Conservation (phyloP, 495 filamentous ascomycete species). For the Xylaria curta region DNA sequence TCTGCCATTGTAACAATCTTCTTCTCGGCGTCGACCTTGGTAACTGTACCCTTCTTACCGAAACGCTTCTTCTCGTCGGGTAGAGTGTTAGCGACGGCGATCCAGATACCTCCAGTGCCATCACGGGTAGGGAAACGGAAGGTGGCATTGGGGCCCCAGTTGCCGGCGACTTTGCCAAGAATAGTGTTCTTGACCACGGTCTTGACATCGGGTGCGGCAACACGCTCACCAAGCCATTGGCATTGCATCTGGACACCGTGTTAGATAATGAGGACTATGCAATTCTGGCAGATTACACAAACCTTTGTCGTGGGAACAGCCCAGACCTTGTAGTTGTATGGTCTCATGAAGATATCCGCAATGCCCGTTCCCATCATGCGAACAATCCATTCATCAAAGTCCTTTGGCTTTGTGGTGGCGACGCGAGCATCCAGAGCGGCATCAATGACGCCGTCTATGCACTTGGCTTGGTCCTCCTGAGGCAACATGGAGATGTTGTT, state of each 20-base stretch:
- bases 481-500: slow-evolving; percentile 99
- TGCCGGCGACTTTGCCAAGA: slow-evolving; percentile 92
- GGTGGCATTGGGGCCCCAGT: slow-evolving; percentile 97
- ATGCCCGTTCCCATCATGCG: slow-evolving; percentile 89
- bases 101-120: slow-evolving; percentile 99
- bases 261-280: slow-evolving; percentile 5
- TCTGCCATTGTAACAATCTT: slow-evolving; percentile 84
- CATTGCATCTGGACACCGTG: slow-evolving; percentile 87
- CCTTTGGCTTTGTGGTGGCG: slow-evolving; percentile 85
- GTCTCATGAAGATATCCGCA: slow-evolving; percentile 97
- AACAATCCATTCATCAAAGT: slow-evolving; percentile 99
- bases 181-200: slow-evolving; percentile 92
- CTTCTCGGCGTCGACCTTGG: slow-evolving; percentile 80
- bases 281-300: slow-evolving; percentile 34
- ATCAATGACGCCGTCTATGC: slow-evolving; percentile 97
- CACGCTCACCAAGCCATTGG: slow-evolving; percentile 97
- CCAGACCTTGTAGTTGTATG: slow-evolving; percentile 99
- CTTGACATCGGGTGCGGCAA: slow-evolving; percentile 97
- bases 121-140: slow-evolving; percentile 98
- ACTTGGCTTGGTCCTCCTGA: slow-evolving; percentile 94
- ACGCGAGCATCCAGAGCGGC: slow-evolving; percentile 86
- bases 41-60: slow-evolving; percentile 83
- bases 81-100: slow-evolving; percentile 91
- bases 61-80: slow-evolving; percentile 90
- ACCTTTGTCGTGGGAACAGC: slow-evolving; percentile 98